A percentile compares a stretch with the other conserved stretches of the same genome.
These are phyloP conservation scores for Bruguiera gymnorhiza DNA, from an alignment of 345 rosid species.

Conservation along the genomic window DNA sequence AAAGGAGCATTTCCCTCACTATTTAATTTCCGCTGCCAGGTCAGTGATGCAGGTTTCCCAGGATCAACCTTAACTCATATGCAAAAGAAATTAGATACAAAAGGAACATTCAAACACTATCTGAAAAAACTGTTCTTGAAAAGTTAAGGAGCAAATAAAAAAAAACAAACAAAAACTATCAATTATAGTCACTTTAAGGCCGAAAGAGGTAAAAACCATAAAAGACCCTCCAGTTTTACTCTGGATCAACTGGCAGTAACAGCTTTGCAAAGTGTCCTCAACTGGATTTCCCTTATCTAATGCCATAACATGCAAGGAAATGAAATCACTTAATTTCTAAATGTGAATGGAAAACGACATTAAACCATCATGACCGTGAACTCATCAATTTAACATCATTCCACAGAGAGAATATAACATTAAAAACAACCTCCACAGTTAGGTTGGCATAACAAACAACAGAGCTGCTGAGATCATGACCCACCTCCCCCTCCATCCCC, in stretches of 20 bases:
- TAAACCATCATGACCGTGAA: background rate
- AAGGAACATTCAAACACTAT: conserved; percentile 7
- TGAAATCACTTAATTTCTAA: background rate
- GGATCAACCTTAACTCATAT: conserved; percentile 24
- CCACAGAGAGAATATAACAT: background rate
- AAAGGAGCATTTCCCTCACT: conserved; percentile 8
- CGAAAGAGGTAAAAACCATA: too few relatives aligned
- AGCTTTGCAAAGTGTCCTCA: too few relatives aligned
- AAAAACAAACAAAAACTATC: background rate
- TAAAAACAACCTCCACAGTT: background rate
- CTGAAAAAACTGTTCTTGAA: background rate
- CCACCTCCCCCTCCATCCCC: background rate
- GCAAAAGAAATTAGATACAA: conserved; percentile 2
- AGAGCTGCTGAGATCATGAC: background rate
- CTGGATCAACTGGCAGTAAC: too few relatives aligned
- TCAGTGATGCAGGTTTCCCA: conserved; percentile 29
- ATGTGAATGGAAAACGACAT: background rate
- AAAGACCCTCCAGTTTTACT: too few relatives aligned
- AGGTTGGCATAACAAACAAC: background rate
- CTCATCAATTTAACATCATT: background rate
- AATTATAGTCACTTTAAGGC: background rate
- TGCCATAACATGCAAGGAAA: background rate
- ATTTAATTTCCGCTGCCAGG: conserved; percentile 31
- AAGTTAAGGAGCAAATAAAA: background rate
- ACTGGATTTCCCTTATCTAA: background rate